phyloP scores from a whole-genome alignment of 768 basidiomycete species.

The Fomitopsis pulvina region DNA sequence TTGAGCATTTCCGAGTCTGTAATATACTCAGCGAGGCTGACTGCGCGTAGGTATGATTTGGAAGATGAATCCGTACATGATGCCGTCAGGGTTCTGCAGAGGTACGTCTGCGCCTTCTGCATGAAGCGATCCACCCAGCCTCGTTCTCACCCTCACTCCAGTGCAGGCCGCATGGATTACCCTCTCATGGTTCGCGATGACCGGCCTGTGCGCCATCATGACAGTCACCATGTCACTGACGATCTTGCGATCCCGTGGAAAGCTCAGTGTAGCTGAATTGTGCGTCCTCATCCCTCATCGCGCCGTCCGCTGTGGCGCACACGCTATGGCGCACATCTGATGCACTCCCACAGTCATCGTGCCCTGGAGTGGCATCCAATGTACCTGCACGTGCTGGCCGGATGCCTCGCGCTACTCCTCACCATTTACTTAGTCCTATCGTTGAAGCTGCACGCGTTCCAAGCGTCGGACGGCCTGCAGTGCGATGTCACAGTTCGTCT shows the following conservation, averaged over 20 bases:
- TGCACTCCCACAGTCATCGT: conserved; percentile 26
- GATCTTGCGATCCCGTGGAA: conserved; percentile 5
- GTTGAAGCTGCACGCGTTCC: conserved; percentile 36
- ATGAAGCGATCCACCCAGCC: not conserved
- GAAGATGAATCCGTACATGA: conserved; percentile 52
- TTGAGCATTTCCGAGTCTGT: too few species aligned
- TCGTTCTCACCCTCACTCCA: not conserved
- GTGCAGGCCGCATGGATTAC: conserved; percentile 14
- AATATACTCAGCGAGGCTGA: not conserved
- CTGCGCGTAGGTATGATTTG: conserved; percentile 47
- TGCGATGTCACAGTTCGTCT: conserved; percentile 54
- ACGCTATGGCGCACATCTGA: too few species aligned
- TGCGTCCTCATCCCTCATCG: too few species aligned
- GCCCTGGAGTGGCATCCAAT: conserved; percentile 41
- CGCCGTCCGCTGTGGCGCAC: too few species aligned
- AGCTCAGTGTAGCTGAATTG: conserved; percentile 6
- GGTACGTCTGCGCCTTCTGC: conserved; percentile 31
- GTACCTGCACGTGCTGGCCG: conserved; percentile 38
- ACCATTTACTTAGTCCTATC: conserved; percentile 37
- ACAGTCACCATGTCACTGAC: conserved; percentile 17
- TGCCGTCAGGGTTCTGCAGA: conserved; percentile 55
- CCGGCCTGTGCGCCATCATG: conserved; percentile 20
- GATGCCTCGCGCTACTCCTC: conserved; percentile 43
- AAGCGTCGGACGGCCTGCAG: conserved; percentile 44
- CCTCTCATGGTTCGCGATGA: conserved; percentile 17